Conservation (phyloP, 495 filamentous ascomycete species). For the Poronia punctata region DNA sequence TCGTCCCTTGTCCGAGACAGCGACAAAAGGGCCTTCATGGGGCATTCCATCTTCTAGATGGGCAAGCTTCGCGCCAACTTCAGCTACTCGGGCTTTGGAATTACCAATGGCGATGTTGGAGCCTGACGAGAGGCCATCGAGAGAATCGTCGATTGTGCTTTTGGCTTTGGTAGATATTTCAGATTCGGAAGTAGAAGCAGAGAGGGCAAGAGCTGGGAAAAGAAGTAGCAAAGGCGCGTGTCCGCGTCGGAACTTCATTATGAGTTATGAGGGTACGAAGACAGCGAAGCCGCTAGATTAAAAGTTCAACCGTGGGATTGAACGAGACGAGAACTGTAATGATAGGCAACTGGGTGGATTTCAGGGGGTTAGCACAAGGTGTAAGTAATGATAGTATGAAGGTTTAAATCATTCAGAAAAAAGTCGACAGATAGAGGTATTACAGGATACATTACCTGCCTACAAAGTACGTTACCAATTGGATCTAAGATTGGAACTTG, state of each 20-base stretch:
- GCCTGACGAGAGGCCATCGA: constrained; percentile 23
- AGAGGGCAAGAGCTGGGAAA: constrained; percentile 36
- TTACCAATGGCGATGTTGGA: constrained; percentile 20
- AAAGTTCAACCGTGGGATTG: neutral
- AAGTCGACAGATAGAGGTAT: no score
- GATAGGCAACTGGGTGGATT: neutral
- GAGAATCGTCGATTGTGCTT: constrained; percentile 10
- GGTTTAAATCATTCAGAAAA: no score
- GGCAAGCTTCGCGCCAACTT: constrained; percentile 71
- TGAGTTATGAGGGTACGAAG: constrained; percentile 8
- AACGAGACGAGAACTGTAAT: neutral
- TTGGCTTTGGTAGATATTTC: constrained; percentile 12
- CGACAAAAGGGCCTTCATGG: constrained; percentile 82
- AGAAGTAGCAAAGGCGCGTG: constrained; percentile 37
- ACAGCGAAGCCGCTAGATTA: neutral
- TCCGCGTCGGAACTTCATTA: constrained; percentile 36
- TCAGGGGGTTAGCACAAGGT: neutral
- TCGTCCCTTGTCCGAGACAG: constrained; percentile 48
- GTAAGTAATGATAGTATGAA: no score
- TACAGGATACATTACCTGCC: no score
- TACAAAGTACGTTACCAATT: no score
- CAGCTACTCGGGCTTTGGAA: constrained; percentile 27
- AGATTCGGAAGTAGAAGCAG: constrained; percentile 24
- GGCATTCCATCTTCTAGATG: constrained; percentile 96
- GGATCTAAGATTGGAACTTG: no score